These are phyloP conservation scores for Suillus cothurnatus DNA, from an alignment of 768 basidiomycete genomes.

Conservation along the genomic window DNA sequence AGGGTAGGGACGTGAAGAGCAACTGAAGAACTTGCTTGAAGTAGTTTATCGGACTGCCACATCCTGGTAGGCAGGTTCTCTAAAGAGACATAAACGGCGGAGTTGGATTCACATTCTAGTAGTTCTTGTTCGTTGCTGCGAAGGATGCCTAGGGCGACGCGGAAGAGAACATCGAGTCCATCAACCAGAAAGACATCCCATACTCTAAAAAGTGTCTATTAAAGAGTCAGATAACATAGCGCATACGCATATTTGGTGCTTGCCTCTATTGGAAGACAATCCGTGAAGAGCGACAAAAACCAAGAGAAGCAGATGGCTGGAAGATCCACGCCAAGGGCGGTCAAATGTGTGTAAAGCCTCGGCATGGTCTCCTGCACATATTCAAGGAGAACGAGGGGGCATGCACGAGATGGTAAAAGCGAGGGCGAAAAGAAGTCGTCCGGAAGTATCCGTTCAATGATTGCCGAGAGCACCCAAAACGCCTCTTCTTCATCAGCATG, in stretches of 20 bases:
- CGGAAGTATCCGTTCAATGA: constrained; percentile 88
- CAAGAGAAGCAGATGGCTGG: constrained; percentile 97
- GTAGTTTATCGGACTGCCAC: constrained; percentile 90
- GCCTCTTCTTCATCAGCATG: constrained; percentile 97
- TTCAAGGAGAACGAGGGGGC: constrained; percentile 87
- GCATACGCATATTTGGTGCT: constrained; percentile 18
- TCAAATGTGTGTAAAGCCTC: constrained; percentile 74
- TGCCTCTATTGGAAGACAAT: constrained; percentile 94
- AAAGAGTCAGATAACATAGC: constrained; percentile 8
- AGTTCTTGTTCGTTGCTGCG: constrained; percentile 84
- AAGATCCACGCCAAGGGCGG: constrained; percentile 83
- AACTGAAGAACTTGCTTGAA: constrained; percentile 62
- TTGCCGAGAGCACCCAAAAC: constrained; percentile 90
- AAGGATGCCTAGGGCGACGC: constrained; percentile 87
- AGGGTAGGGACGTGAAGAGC: neutral
- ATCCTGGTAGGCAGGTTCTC: constrained; percentile 89
- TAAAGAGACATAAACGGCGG: constrained; percentile 86
- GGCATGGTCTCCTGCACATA: constrained; percentile 81
- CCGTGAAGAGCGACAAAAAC: constrained; percentile 96
- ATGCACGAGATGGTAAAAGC: constrained; percentile 89
- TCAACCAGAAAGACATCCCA: constrained; percentile 97
- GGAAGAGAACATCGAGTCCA: constrained; percentile 88
- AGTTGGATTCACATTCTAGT: constrained; percentile 79
- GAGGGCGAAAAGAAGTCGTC: constrained; percentile 94
- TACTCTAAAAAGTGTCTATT: constrained; percentile 87